phyloP scores from a whole-genome alignment of 2,329 filamentous ascomycete species.

The Monosporascus sp. region DNA sequence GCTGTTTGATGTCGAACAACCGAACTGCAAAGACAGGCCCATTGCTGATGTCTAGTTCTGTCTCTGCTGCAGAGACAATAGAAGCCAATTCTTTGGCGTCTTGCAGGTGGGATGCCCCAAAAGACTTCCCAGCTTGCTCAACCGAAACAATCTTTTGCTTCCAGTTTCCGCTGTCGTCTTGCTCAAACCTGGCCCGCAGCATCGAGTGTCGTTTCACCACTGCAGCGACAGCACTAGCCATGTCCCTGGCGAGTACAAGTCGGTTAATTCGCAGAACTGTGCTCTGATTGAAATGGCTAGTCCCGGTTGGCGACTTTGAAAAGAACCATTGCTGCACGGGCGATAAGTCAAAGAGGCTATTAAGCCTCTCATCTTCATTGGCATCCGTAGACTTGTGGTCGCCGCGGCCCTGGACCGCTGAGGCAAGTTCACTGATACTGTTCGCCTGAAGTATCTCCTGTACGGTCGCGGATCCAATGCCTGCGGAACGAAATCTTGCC shows the following conservation, averaged over 20 bases:
- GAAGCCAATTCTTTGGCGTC: not conserved
- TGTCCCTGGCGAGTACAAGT: not conserved
- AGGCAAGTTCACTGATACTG: not conserved
- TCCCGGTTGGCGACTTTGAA: not conserved
- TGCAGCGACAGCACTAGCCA: not conserved
- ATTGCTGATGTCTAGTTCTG: not conserved
- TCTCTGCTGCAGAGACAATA: not conserved
- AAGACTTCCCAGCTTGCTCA: not conserved
- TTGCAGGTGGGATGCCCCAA: not conserved
- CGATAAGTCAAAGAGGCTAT: not conserved
- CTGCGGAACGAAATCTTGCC: not conserved
- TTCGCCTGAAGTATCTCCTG: not conserved
- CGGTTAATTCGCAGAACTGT: not conserved
- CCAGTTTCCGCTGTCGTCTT: not conserved
- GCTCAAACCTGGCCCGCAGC: not conserved
- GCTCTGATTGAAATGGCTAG: not conserved
- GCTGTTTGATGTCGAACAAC: not conserved
- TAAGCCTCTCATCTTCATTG: not conserved
- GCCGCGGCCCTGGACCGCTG: not conserved
- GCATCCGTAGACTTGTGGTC: not conserved
- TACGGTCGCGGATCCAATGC: not conserved
- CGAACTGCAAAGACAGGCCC: not conserved
- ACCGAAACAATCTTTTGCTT: not conserved
- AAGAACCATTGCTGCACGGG: not conserved
- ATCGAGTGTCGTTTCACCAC: not conserved